Evolutionary conservation across 441 rosid genomes (phyloP).

Genomic region (Erysimum cheiri): DNA sequence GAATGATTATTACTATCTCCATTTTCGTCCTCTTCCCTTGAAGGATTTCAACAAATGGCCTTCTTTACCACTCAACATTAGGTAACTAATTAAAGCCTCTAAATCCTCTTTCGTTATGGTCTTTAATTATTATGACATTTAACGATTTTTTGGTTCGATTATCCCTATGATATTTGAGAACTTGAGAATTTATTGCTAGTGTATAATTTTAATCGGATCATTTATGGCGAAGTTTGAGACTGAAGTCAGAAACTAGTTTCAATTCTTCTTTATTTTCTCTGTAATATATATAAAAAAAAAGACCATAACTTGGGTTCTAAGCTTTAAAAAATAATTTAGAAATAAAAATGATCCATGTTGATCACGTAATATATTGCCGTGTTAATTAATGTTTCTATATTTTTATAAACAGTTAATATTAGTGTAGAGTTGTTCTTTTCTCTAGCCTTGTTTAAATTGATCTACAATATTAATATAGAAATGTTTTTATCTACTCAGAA

Average conservation of each 20-base stretch:
- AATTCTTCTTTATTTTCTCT: neutral
- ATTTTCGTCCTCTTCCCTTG: slow-evolving; percentile 58
- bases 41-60: slow-evolving; percentile 83
- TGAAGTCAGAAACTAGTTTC: slow-evolving; percentile 5
- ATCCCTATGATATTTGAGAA: neutral
- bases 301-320: neutral
- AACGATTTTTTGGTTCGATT: neutral
- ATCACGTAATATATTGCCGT: neutral
- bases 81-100: slow-evolving; percentile 45
- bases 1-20: slow-evolving; percentile 83
- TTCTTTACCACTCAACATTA: slow-evolving; percentile 53
- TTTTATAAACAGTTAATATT: neutral
- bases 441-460: neutral
- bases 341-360: neutral
- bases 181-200: neutral
- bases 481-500: neutral
- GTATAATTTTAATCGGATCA: neutral
- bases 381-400: neutral
- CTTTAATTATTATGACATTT: too few species aligned
- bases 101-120: neutral
- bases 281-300: neutral
- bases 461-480: neutral
- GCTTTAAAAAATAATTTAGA: neutral
- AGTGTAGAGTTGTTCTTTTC: too few species aligned
- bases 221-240: slow-evolving; percentile 17